Evolutionary conservation across 257 asterid genomes (phyloP).

Genomic region (Primulina eburnea): DNA sequence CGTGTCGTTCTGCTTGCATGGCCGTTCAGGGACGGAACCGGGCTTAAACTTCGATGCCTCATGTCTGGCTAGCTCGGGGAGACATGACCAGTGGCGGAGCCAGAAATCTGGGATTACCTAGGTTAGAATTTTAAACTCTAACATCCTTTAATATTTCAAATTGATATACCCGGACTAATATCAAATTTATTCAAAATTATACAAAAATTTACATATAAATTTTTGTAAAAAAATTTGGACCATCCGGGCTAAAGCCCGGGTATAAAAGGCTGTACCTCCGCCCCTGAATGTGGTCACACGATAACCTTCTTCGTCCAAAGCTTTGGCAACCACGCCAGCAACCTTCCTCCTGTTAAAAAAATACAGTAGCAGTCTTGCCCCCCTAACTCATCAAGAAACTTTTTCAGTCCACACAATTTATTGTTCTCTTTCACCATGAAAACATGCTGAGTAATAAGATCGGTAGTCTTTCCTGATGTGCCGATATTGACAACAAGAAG

Average conservation of each 20-base stretch:
- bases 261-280: too few species aligned
- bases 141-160: too few species aligned
- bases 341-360: conserved; percentile 46
- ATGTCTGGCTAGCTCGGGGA: conserved; percentile 46
- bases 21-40: conserved; percentile 42
- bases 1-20: conserved; percentile 41
- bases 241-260: too few species aligned
- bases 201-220: too few species aligned
- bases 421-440: conserved; percentile 49
- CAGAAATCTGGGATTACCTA: too few species aligned
- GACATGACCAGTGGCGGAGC: too few species aligned
- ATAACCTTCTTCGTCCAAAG: conserved; percentile 42
- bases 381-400: conserved; percentile 47
- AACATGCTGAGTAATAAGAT: conserved; percentile 50
- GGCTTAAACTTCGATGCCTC: conserved; percentile 52
- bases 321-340: conserved; percentile 48
- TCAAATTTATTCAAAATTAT: too few species aligned
- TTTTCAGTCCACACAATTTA: conserved; percentile 44
- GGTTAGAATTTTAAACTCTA: too few species aligned
- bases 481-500: conserved; percentile 59
- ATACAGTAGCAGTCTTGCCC: conserved; percentile 55
- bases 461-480: conserved; percentile 59
- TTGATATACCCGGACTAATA: too few species aligned
- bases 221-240: too few species aligned
- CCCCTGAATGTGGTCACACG: conserved; percentile 53